These are phyloP conservation scores for Linnemannia zychae DNA, from an alignment of 192 early-diverging fungal genomes.

Conservation along the genomic window DNA sequence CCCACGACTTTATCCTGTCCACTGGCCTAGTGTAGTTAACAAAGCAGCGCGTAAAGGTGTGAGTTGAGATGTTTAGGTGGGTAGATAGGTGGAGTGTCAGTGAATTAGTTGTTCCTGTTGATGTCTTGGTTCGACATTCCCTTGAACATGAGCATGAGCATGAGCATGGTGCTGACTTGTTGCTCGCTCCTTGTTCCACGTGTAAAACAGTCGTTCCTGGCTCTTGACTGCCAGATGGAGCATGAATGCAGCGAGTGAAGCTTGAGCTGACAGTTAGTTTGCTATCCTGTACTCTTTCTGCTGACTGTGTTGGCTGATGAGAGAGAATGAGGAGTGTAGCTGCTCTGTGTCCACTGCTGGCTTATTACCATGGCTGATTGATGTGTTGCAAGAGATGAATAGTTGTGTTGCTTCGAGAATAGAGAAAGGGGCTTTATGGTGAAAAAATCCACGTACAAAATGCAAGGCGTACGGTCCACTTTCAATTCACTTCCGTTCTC, in stretches of 20 bases:
- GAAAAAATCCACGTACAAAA: background rate
- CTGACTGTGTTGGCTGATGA: background rate
- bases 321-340: background rate
- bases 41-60: background rate
- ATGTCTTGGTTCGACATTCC: background rate
- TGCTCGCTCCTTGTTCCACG: background rate
- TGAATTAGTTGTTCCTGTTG: background rate
- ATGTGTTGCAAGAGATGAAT: background rate
- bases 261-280: no score
- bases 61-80: background rate
- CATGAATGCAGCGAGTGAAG: no score
- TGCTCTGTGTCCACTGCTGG: background rate
- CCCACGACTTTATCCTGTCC: slow-evolving; percentile 86
- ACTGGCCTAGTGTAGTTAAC: slow-evolving; percentile 44
- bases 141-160: no score
- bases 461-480: background rate
- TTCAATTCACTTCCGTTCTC: background rate
- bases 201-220: background rate
- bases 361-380: slow-evolving; percentile 6
- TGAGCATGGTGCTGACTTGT: no score
- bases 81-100: no score
- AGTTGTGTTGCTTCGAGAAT: slow-evolving; percentile 5
- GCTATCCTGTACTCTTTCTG: no score
- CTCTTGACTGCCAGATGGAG: no score
- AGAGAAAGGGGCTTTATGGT: background rate